Conservation (phyloP, 257 asterid species). For the Solanum habrochaites region DNA sequence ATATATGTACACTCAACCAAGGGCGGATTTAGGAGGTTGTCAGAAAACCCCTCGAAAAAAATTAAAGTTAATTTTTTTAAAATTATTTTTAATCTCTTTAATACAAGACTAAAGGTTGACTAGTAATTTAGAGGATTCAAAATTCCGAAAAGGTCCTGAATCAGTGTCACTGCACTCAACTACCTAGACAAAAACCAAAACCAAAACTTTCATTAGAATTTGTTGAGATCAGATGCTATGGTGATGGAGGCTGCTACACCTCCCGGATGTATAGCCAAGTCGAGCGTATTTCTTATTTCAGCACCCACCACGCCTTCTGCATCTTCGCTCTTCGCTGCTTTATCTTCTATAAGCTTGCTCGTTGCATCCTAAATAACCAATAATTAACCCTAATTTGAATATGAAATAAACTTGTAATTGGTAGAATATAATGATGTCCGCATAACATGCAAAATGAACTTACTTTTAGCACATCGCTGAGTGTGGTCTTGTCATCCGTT, state of each 20-base stretch:
- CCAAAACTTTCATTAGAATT: not conserved
- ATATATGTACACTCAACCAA: not conserved
- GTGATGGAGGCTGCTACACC: conserved; percentile 46
- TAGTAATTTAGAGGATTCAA: no score
- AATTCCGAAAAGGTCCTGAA: not conserved
- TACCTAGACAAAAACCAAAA: not conserved
- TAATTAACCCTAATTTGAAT: not conserved
- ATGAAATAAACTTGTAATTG: no score
- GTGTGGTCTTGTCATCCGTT: conserved; percentile 26
- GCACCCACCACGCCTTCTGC: conserved; percentile 44
- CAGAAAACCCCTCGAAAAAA: not conserved
- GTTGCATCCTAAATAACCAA: conserved; percentile 33
- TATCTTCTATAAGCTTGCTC: conserved; percentile 25
- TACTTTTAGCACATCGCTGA: conserved; percentile 34
- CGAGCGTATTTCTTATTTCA: conserved; percentile 33
- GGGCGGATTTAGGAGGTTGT: not conserved
- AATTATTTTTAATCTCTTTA: no score
- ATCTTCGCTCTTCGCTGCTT: conserved; percentile 43
- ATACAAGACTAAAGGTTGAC: not conserved
- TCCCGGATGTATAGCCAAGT: conserved; percentile 28
- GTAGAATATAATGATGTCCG: not conserved
- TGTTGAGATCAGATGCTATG: conserved; percentile 37
- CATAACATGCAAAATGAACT: not conserved
- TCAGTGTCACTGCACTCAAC: not conserved
- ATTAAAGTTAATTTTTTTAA: no score